Base-by-base conservation (phyloP, 305 asterid species). In the Fraxinus paxiana region DNA sequence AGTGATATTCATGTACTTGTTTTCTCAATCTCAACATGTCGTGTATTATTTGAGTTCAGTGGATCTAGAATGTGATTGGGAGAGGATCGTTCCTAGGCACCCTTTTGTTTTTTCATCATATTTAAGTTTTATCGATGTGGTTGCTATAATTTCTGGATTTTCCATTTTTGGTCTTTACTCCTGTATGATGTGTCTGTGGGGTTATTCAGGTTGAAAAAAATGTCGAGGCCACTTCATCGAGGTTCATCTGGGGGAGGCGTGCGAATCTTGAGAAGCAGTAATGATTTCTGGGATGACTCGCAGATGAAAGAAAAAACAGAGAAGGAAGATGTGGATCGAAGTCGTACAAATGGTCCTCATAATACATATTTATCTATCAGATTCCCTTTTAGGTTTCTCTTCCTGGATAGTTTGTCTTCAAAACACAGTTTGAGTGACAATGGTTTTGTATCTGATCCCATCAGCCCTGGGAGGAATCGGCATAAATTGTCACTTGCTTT, bases 181-280 rank as follows among this genome's bases (percentile, higher is more conserved):
- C 10, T 80, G 63, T 80, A 76, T 87, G 80, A 71, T 86, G 74
- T 8, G 69, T 71, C 79, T 79, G 84, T 71, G 86, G 85, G 77
- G 26, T 77, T 82, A 65, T 71, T 75, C 84, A 88, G 95, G 88
- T 79, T 82, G 85, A 82, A 82, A 67, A 82, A 82, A 73, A 80
- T 65, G 41, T 8, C 96, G 13, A 93, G 93, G 92, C 94, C 98
- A 84, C 97, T 91, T 81, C 98, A 91, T 76, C 93, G 98, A 83
- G 98, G 98, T 85, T 88, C 89, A 34, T 85, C 79, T 2, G 90
- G 90, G 38, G 91, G 90, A 75, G 96, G 94, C 67, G 93, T 89
- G 78, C 90, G 90, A 69, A 81, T 88, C 67, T 85, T 90, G 1
- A 93, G 88, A 46, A 88, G 85, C 83, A 86, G 78, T 79, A 86